Conservation (phyloP, 306 rosid species). For the Oemleria cerasiformis region DNA sequence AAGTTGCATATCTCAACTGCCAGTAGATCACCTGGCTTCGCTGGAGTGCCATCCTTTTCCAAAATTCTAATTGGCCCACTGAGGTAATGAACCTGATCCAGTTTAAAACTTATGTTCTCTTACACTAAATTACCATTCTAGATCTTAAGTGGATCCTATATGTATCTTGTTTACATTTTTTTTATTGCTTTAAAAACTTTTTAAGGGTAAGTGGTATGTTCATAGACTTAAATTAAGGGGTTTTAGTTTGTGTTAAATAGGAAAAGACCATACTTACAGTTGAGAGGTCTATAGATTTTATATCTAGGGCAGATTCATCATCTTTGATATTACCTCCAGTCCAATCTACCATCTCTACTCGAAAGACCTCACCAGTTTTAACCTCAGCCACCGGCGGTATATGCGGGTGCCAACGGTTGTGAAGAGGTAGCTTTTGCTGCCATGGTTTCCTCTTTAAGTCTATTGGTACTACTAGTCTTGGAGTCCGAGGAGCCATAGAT, state of each 20-base stretch:
- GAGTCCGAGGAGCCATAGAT: constrained; percentile 69
- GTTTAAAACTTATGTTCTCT: not conserved
- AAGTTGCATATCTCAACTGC: constrained; percentile 80
- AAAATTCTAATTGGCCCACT: constrained; percentile 77
- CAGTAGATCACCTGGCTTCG: constrained; percentile 83
- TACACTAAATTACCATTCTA: not conserved
- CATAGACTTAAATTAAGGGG: not conserved
- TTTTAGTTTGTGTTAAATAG: not conserved
- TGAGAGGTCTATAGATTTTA: constrained; percentile 61
- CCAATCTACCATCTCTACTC: constrained; percentile 84
- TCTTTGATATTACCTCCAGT: constrained; percentile 69
- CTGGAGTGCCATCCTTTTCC: constrained; percentile 72
- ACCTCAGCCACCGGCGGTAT: constrained; percentile 60
- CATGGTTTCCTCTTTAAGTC: constrained; percentile 68
- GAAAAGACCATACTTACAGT: constrained; percentile 46
- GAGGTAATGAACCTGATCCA: constrained; percentile 64
- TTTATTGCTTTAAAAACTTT: not conserved
- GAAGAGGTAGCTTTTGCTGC: constrained; percentile 70
- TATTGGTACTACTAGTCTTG: constrained; percentile 54
- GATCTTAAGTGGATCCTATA: not conserved
- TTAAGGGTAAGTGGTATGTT: not conserved
- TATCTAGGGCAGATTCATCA: constrained; percentile 60
- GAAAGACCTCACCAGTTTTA: constrained; percentile 46
- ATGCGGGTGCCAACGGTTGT: constrained; percentile 85
- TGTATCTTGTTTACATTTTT: not conserved